Evolutionary conservation across 2,329 filamentous ascomycete genomes (phyloP).

Genomic region (Chrysosporium keratinophilum): DNA sequence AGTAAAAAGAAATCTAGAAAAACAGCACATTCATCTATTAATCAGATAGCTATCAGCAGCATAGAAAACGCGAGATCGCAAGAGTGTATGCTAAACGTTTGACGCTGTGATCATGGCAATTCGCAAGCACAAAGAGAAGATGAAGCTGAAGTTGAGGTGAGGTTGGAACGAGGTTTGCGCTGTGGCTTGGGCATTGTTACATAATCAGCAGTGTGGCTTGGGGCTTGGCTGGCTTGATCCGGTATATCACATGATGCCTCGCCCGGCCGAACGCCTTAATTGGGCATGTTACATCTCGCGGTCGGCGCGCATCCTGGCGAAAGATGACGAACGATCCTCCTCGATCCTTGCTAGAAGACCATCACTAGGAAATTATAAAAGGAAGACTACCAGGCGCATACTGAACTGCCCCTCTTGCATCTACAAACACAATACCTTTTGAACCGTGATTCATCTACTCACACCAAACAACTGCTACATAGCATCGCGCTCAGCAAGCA

Average conservation of each 20-base stretch:
- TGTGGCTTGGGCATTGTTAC: no score
- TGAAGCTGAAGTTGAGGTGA: no score
- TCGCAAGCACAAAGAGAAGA: no score
- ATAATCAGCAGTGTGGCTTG: no score
- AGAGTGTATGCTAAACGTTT: not conserved
- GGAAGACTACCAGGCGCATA: not conserved
- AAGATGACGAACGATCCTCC: not conserved
- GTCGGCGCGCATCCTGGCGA: not conserved
- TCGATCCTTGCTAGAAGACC: not conserved
- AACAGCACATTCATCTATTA: not conserved
- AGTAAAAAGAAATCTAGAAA: not conserved
- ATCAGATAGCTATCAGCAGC: not conserved
- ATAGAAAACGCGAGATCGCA: not conserved
- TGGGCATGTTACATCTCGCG: not conserved
- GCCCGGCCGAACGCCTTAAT: not conserved
- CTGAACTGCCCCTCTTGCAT: not conserved
- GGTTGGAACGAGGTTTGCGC: no score
- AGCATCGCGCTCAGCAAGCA: not conserved
- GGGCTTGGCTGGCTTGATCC: no score
- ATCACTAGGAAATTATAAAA: not conserved
- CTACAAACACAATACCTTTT: not conserved
- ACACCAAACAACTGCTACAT: not conserved
- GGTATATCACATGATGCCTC: no score
- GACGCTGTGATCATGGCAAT: not conserved
- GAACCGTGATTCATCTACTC: not conserved